Base-by-base conservation (phyloP, 345 rosid species). In the Bretschneidera sinensis region DNA sequence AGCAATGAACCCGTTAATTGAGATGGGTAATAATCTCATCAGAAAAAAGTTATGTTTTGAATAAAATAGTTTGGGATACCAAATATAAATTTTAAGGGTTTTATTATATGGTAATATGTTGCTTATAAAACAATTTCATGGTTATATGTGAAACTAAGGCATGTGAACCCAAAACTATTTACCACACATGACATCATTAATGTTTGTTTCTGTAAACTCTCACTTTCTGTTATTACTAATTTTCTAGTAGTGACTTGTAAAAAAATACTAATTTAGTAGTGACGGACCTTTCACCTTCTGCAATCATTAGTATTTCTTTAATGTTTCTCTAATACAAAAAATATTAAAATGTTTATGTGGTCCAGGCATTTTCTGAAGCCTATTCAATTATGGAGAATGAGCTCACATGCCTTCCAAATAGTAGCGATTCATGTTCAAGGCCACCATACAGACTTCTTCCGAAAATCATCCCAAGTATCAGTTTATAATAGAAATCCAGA, bases 341-440 rank as follows among this genome's bases (percentile, higher is more conserved):
- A 58, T 28, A 39, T 14, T 39, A 39, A 51, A 53, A 50, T 28
- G 51, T 19, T 65, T 64, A 21, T 52, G 43, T 74, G 59, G 22
- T 83, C 78, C 83, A 92, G 97, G 97, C 98, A 58, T 92, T 92
- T 78, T 83, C 98, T 21, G 98, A 92, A 67, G 98, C 98, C 34
- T 85, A 85, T 80, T 77, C 91, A 62, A 51, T 78, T 63, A 73
- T 92, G 75, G 94, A 92, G 81, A 87, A 79, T 58, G 96, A 92
- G 82, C 81, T 84, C 25, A 55, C 76, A 45, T 73, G 72, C 77
- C 77, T 79, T 55, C 63, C 83, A 23, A 76, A 67, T 59, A 73
- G 79, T 56, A 61, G 63, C 34, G 80, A 83, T 70, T 59, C 81
- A 70, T 65, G 63, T 70, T 68, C 70, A 43, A 76, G 63, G 62